Evolutionary conservation across 345 rosid genomes (phyloP).

Genomic region (Clausena lansium): DNA sequence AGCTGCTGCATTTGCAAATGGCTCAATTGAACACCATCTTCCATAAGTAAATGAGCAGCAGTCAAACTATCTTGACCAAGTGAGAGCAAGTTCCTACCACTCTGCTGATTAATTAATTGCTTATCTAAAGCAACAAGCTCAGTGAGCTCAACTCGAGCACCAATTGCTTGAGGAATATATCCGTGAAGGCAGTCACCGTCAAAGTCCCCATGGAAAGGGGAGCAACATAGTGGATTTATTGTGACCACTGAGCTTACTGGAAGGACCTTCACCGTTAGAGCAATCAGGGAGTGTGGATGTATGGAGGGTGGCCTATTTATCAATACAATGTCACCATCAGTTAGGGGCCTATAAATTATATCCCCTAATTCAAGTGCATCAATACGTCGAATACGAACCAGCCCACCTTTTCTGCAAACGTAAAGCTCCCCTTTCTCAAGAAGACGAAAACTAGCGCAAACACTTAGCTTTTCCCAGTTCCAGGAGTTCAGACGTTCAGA

Average conservation of each 20-base stretch:
- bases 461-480: constrained; percentile 59
- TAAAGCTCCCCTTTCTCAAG: constrained; percentile 57
- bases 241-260: constrained; percentile 72
- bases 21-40: constrained; percentile 46
- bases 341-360: constrained; percentile 55
- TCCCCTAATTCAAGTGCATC: constrained; percentile 67
- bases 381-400: constrained; percentile 41
- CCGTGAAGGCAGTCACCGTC: constrained; percentile 99
- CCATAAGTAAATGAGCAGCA: constrained; percentile 68
- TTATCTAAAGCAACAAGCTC: constrained; percentile 84
- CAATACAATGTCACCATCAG: constrained; percentile 71
- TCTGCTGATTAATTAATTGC: constrained; percentile 71
- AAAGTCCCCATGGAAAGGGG: constrained; percentile 91
- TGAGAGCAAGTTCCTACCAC: constrained; percentile 71
- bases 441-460: constrained; percentile 44
- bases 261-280: constrained; percentile 67
- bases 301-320: constrained; percentile 95
- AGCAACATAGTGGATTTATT: constrained; percentile 81
- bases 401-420: constrained; percentile 59
- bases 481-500: constrained; percentile 68
- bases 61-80: constrained; percentile 82
- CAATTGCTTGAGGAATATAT: constrained; percentile 82
- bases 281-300: constrained; percentile 86
- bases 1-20: constrained; percentile 73
- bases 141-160: constrained; percentile 64